Percentiles rank a stretch among this genome's conserved stretches.
Conservation (phyloP, 176 grass and related monocot genomes). For the Musa schizocarpa region DNA sequence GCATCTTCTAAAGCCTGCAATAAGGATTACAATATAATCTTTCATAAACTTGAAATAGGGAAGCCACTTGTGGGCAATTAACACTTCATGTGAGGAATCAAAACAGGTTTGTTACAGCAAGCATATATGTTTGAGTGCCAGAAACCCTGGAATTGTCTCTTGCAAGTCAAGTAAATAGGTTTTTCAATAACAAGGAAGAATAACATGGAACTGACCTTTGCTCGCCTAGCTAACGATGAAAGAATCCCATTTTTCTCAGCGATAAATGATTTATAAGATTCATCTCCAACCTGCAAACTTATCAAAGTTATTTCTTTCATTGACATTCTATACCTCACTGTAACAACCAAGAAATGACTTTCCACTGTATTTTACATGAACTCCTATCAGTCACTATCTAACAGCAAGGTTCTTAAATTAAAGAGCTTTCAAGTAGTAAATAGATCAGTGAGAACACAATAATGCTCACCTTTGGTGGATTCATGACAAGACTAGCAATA, state of each 20-base stretch:
- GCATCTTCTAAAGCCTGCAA: slow-evolving; percentile 83
- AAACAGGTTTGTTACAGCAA: no score
- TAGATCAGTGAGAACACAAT: neutral
- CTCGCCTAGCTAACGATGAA: slow-evolving; percentile 73
- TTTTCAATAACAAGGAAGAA: neutral
- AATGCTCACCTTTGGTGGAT: slow-evolving; percentile 79
- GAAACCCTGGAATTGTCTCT: no score
- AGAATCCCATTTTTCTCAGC: slow-evolving; percentile 78
- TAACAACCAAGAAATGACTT: neutral
- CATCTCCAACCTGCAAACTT: slow-evolving; percentile 65
- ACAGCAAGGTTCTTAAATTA: neutral
- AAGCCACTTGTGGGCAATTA: neutral
- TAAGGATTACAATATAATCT: neutral
- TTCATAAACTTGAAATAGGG: neutral
- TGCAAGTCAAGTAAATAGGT: no score
- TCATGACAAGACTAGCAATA: slow-evolving; percentile 89
- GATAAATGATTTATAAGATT: slow-evolving; percentile 83
- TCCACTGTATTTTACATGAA: neutral
- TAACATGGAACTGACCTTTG: slow-evolving; percentile 44
- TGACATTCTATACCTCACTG: neutral
- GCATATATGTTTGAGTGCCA: no score
- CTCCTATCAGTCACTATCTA: neutral
- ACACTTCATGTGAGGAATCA: neutral
- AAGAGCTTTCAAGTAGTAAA: neutral
- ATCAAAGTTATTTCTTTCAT: slow-evolving; percentile 10